Base-by-base conservation (phyloP, 805 yeast species). In the Starmerella sp. region DNA sequence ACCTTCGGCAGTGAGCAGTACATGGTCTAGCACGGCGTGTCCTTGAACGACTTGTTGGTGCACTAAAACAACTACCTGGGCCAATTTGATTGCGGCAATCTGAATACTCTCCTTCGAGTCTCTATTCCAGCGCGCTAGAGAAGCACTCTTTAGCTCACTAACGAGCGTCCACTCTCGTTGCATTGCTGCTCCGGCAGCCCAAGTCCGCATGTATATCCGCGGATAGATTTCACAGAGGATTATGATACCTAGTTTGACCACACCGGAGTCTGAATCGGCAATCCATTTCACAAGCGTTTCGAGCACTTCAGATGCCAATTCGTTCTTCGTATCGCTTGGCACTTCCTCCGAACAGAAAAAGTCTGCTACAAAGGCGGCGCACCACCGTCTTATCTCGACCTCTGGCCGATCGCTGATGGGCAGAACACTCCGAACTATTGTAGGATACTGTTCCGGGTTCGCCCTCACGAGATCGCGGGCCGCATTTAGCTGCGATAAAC, bases 81-180 rank as follows among this genome's bases (percentile, higher is more conserved):
- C 77, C 56, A 90, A 81, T 68, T 84, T 86, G 52, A 83, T 72
- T n/a, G 84, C 73, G 32, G 90, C 82, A n/a, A 85, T 70, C 66
- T 78, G 81, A 48, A 81, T 71, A 13, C 84, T 86, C 35, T 53
- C 56, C 0, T 38, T 30, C 5, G 60, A 29, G 2, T n/a, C 17
- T 22, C 63, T 58, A 28, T 75, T 77, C 81, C 87, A 86, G 55
- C 80, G 75, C 9, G 73, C 68, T n/a, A 85, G 66, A n/a, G 87
- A 72, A 36, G 71, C 71, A 34, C 72, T 71, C 68, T 85, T 86
- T 62, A 90, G 68, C 6, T 73, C 75, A 14, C 72, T 66, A 57
- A 86, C 75, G 73, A 30, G 70, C 66, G 95, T 95, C 88, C 14
- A 72, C 60, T 11, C 64, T 63, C 6, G 61, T 60, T 54, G 72